A percentile compares a stretch with the other conserved stretches of the same genome.
Conservation (phyloP, 768 basidiomycete species). For the Trametes punicea region DNA sequence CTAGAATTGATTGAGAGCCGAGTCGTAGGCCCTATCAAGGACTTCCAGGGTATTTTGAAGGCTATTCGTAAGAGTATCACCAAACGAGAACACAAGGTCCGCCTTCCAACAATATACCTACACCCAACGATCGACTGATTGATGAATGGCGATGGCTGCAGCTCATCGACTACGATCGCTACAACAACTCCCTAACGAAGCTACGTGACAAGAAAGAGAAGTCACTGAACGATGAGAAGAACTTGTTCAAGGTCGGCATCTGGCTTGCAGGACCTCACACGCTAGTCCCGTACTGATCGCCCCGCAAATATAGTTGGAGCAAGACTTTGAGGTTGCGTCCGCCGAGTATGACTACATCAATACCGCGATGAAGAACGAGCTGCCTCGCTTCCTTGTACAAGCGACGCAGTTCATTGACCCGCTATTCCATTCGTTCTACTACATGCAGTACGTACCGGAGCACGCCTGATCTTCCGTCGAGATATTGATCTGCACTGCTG, state of each 20-base stretch:
- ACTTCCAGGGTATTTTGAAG: constrained; percentile 84
- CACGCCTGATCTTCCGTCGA: not conserved
- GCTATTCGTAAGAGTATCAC: constrained; percentile 89
- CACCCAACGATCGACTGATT: no score
- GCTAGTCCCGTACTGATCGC: constrained; percentile 22
- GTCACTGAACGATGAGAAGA: constrained; percentile 92
- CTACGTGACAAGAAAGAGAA: constrained; percentile 99
- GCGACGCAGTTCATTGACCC: constrained; percentile 91
- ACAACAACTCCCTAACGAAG: constrained; percentile 94
- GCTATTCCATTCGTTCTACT: constrained; percentile 97
- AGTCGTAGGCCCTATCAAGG: constrained; percentile 82
- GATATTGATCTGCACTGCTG: not conserved
- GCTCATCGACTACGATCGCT: constrained; percentile 93
- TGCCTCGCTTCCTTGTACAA: constrained; percentile 89
- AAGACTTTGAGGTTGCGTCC: constrained; percentile 91
- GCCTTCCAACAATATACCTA: no score
- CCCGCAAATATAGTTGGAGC: constrained; percentile 62
- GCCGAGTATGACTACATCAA: constrained; percentile 95
- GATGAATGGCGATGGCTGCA: constrained; percentile 24
- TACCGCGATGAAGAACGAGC: constrained; percentile 81
- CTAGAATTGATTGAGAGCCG: constrained; percentile 90
- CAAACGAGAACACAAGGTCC: constrained; percentile 94
- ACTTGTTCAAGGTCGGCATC: constrained; percentile 79
- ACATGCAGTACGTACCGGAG: constrained; percentile 87
- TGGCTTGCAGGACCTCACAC: not conserved